phyloP scores from a whole-genome alignment of 1,284 basidiomycete species.

The Irpex rosettiformis region DNA sequence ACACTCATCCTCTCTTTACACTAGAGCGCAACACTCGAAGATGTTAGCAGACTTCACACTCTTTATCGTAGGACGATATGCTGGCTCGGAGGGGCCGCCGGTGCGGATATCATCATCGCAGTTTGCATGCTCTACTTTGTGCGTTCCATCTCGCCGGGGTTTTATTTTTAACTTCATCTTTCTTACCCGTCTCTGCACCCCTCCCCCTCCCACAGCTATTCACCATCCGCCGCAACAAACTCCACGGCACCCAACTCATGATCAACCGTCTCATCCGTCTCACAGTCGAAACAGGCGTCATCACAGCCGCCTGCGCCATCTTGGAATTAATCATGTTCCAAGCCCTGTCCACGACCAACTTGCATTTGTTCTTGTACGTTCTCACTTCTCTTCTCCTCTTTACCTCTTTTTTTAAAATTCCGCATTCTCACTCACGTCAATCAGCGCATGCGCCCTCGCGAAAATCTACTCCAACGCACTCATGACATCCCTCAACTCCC shows the following conservation, averaged over 20 bases:
- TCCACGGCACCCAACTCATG: slow-evolving; percentile 7
- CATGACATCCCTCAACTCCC: slow-evolving; percentile 17
- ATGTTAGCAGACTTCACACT: background rate
- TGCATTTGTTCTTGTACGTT: background rate
- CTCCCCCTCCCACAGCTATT: background rate
- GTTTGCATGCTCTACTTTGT: slow-evolving; percentile 23
- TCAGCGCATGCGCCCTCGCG: slow-evolving; percentile 26
- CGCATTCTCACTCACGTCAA: too few species aligned
- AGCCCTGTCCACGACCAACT: slow-evolving; percentile 5
- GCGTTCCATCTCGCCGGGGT: too few species aligned
- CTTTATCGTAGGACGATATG: background rate
- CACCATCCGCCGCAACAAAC: slow-evolving; percentile 1
- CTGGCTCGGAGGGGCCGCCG: slow-evolving; percentile 27
- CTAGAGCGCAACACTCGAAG: background rate
- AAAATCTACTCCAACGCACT: slow-evolving; percentile 35
- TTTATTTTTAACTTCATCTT: too few species aligned
- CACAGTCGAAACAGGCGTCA: slow-evolving; percentile 14
- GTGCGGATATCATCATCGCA: slow-evolving; percentile 27
- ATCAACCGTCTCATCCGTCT: slow-evolving; percentile 15
- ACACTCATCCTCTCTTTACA: background rate
- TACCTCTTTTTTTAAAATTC: too few species aligned
- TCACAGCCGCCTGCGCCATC: slow-evolving; percentile 10
- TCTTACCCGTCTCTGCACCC: background rate
- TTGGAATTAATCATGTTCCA: slow-evolving; percentile 12
- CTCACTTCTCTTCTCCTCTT: background rate